These are phyloP conservation scores for Extremus antarcticus DNA, from an alignment of 495 filamentous ascomycete species.

Conservation along the genomic window DNA sequence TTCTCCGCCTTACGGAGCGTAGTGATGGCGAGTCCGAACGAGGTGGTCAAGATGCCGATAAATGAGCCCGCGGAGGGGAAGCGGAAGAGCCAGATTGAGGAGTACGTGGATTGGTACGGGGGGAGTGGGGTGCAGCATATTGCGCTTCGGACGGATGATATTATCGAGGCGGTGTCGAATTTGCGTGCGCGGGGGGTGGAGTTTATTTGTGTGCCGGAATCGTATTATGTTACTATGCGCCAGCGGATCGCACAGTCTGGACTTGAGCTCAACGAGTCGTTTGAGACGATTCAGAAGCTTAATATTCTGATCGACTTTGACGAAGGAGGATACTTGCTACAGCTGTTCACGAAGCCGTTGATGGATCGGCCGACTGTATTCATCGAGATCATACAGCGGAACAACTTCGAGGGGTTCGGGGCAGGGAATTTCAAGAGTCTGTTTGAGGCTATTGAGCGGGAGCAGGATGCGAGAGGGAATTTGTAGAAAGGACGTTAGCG, in stretches of 20 bases:
- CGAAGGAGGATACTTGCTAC: constrained; percentile 59
- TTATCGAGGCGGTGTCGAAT: constrained; percentile 60
- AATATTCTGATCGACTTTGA: constrained; percentile 90
- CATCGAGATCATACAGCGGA: constrained; percentile 83
- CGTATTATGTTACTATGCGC: constrained; percentile 72
- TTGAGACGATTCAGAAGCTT: constrained; percentile 50
- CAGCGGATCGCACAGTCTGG: constrained; percentile 47
- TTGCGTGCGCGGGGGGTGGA: constrained; percentile 71
- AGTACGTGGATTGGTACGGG: constrained; percentile 79
- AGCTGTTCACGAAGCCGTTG: constrained; percentile 70
- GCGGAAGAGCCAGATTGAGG: constrained; percentile 81
- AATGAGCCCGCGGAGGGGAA: constrained; percentile 87
- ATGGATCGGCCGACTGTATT: constrained; percentile 92
- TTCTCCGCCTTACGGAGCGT: constrained; percentile 75
- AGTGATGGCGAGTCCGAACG: constrained; percentile 78
- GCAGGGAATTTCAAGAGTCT: constrained; percentile 91
- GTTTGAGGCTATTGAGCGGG: constrained; percentile 86
- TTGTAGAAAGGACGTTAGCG: too few species aligned
- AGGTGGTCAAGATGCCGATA: constrained; percentile 89
- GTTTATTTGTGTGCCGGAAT: constrained; percentile 74
- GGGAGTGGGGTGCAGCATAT: constrained; percentile 76
- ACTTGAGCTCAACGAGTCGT: constrained; percentile 56
- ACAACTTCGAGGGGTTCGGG: constrained; percentile 79
- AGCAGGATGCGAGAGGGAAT: constrained; percentile 76
- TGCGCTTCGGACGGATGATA: constrained; percentile 68